A percentile compares a stretch with the other conserved stretches of the same genome.
phyloP scores from a whole-genome alignment of 2,329 filamentous ascomycete genomes.

The Fusarium oligoseptatum region DNA sequence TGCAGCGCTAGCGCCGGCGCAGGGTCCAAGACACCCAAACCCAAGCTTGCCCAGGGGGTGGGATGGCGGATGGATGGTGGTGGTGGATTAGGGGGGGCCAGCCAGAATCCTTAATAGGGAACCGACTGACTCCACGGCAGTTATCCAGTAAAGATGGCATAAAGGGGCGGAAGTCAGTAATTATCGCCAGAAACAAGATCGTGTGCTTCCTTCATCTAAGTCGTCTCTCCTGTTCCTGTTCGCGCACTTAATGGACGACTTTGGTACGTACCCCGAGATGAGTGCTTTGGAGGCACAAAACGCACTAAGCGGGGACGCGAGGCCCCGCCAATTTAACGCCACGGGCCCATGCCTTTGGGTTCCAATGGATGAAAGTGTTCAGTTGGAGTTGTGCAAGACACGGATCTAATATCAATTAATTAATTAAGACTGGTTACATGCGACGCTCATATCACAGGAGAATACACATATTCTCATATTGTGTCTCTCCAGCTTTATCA shows the following conservation, averaged over 20 bases:
- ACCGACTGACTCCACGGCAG: slow-evolving; percentile 10
- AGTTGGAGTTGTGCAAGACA: background rate
- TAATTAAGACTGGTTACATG: background rate
- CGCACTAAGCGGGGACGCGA: slow-evolving; percentile 32
- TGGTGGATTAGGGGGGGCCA: slow-evolving; percentile 23
- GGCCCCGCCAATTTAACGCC: slow-evolving; percentile 40
- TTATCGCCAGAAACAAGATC: background rate
- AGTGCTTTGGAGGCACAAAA: slow-evolving; percentile 21
- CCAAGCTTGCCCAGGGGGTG: slow-evolving; percentile 15
- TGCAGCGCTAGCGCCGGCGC: slow-evolving; percentile 32
- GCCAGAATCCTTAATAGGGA: slow-evolving; percentile 21
- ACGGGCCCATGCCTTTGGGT: slow-evolving; percentile 26
- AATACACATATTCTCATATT: background rate
- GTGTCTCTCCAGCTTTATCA: background rate
- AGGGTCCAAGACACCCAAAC: slow-evolving; percentile 42
- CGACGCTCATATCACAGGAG: background rate
- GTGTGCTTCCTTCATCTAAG: background rate
- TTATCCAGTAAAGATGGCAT: background rate
- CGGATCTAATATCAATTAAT: background rate
- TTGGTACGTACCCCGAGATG: slow-evolving; percentile 1
- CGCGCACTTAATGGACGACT: background rate
- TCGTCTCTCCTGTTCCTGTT: background rate
- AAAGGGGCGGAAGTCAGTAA: background rate
- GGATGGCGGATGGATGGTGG: background rate
- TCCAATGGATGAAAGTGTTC: slow-evolving; percentile 6